Evolutionary conservation across 2,329 filamentous ascomycete genomes (phyloP), one percentile per base, ranked within the genome.

Genomic region (Knufia petricola): DNA sequence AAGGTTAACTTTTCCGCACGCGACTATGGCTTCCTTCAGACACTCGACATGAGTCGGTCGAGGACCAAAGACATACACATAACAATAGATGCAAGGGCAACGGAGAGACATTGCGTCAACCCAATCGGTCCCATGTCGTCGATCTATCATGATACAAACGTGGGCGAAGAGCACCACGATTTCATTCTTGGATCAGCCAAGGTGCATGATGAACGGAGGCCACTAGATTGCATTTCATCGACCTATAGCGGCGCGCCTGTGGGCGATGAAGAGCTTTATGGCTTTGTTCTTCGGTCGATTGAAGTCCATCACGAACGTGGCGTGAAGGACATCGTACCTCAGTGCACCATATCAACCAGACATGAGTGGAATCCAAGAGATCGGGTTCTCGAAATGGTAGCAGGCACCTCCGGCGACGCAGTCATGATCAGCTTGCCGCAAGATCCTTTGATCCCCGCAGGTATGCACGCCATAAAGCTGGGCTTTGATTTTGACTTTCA

Each of bases 401-500:
- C 37, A 17, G 37, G 17, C 17, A 43, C 19, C 12, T 7, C 40
- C 13, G 40, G 40, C 40, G 21, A 21, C 9, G 40, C 21, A 24
- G n/a, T 31, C 12, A 26, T 26, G 9, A 28, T 43, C 4, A 20
- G 4, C 9, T 21, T 41, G 38, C 38, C 38, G 7, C 8, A 24
- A 41, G 4, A 41, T 24, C 21, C 38, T 8, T 6, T 9, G 9
- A 20, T 41, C 6, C 38, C 21, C 10, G 13, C 21, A 9, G 20
- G 13, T 3, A 46, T 46, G 9, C 20, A 34, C 4, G 42, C 31
- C 2, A 19, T 46, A 4, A 46, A 46, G 31, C 42, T 46, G 7
- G 42, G 42, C 9, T 34, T 46, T n/a, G 30, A 46, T 36, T 46
- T 46, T 23, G 42, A 46, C 7, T 46, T 17, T 21, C 19, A 34